phyloP scores from a whole-genome alignment of 176 grass and related monocot genomes.

The Cenchrus purpureus region DNA sequence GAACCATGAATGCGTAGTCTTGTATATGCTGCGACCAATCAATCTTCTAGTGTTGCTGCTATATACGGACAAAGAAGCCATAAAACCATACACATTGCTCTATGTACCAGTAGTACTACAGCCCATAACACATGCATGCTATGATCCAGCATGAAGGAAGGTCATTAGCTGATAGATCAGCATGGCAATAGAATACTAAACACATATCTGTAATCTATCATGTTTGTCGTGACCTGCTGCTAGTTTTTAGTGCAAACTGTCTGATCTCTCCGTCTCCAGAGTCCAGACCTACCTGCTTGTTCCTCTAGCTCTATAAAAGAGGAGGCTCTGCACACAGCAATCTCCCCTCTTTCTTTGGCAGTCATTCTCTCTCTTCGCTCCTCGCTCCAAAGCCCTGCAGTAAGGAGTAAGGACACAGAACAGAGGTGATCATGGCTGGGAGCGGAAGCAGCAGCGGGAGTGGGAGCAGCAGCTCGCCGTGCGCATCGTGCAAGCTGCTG shows the following conservation, averaged over 20 bases:
- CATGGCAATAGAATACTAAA: not conserved
- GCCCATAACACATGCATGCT: not conserved
- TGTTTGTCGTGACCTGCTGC: constrained; percentile 6
- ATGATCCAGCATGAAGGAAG: constrained; percentile 19
- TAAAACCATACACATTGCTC: constrained; percentile 11
- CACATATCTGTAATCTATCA: not conserved
- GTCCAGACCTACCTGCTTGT: not conserved
- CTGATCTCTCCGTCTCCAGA: not conserved
- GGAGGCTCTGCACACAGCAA: not conserved
- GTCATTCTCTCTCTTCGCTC: not conserved
- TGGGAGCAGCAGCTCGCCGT: constrained; percentile 4
- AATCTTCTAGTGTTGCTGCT: constrained; percentile 14
- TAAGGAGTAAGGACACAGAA: not conserved
- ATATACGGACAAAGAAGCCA: constrained; percentile 35
- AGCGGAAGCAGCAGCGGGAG: not conserved
- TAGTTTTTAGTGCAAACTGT: not conserved
- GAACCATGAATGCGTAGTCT: not conserved
- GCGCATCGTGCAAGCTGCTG: constrained; percentile 48
- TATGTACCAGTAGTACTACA: not conserved
- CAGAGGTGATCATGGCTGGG: not conserved
- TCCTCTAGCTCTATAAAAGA: constrained; percentile 34
- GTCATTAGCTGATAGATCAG: not conserved
- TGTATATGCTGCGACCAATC: not conserved
- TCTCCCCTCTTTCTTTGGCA: constrained; percentile 8
- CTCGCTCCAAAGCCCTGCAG: not conserved